These are phyloP conservation scores for Potentilla sterilis DNA, from an alignment of 306 rosid genomes.

Conservation along the genomic window DNA sequence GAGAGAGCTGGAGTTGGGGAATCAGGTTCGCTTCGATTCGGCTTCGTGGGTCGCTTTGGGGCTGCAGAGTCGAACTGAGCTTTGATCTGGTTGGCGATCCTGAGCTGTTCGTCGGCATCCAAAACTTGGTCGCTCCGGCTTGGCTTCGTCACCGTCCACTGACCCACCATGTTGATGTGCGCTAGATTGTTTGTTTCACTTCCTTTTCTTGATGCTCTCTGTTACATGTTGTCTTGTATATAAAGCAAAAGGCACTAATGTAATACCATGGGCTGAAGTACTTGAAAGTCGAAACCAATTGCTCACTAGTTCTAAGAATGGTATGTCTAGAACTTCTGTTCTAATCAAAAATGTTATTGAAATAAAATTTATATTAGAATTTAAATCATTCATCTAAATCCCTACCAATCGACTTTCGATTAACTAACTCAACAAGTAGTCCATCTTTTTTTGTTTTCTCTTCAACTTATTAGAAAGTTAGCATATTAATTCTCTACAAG, in stretches of 20 bases:
- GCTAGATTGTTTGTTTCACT: background rate
- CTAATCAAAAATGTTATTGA: too few relatives aligned
- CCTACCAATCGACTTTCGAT: too few relatives aligned
- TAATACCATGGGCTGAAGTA: slow-evolving; percentile 23
- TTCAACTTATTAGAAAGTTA: too few relatives aligned
- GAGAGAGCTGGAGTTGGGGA: slow-evolving; percentile 18
- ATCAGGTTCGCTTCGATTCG: slow-evolving; percentile 70
- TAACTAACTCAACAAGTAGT: too few relatives aligned
- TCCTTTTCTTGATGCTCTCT: background rate
- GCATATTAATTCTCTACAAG: too few relatives aligned
- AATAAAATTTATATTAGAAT: too few relatives aligned
- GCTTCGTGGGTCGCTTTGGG: slow-evolving; percentile 61
- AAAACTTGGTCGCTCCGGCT: slow-evolving; percentile 74
- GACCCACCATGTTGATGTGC: slow-evolving; percentile 34
- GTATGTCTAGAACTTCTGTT: too few relatives aligned
- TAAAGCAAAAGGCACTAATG: background rate
- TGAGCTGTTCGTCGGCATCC: slow-evolving; percentile 49
- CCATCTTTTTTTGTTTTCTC: too few relatives aligned
- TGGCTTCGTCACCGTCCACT: slow-evolving; percentile 47
- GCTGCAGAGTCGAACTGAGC: slow-evolving; percentile 57
- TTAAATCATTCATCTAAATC: too few relatives aligned
- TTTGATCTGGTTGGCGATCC: slow-evolving; percentile 50
- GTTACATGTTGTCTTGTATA: background rate
- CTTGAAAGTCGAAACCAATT: too few relatives aligned
- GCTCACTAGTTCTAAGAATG: too few relatives aligned